Conservation (phyloP, 352 stramenopile species). For the Pythium rishiriense region DNA sequence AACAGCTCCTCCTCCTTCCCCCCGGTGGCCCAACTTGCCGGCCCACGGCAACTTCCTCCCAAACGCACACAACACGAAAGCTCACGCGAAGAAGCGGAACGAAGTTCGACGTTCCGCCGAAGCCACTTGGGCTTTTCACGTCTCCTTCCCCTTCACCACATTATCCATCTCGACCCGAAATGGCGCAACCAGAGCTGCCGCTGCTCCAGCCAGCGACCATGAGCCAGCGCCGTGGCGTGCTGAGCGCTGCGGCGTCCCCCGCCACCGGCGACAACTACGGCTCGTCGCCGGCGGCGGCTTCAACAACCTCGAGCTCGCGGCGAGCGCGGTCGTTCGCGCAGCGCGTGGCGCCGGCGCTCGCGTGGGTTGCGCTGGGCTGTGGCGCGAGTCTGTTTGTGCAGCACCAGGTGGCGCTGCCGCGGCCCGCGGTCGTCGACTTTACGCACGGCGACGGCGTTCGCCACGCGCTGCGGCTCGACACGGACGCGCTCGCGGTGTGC, state of each 20-base stretch:
- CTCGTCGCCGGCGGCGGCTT: constrained; percentile 12
- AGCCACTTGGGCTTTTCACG: constrained; percentile 2
- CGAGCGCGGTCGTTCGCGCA: constrained; percentile 24
- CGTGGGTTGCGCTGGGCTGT: constrained; percentile 53
- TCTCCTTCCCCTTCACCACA: constrained; percentile 15
- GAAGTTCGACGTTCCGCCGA: background rate
- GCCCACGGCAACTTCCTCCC: background rate
- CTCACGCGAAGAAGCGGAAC: constrained; percentile 22
- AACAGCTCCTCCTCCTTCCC: too few species aligned
- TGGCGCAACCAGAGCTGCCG: constrained; percentile 37
- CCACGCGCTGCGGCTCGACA: constrained; percentile 51
- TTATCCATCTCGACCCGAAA: too few species aligned
- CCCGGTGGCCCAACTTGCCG: background rate
- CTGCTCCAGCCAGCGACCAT: constrained; percentile 31
- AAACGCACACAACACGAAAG: constrained; percentile 23
- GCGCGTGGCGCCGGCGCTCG: constrained; percentile 37
- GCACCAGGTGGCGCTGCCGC: constrained; percentile 5
- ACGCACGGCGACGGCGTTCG: constrained; percentile 41
- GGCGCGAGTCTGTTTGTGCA: constrained; percentile 41
- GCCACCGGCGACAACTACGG: constrained; percentile 12
- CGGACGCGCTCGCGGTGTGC: constrained; percentile 55
- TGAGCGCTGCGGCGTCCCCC: background rate
- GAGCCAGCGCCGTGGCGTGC: constrained; percentile 20
- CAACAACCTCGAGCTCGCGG: constrained; percentile 32
- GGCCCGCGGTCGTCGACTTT: constrained; percentile 34